Evolutionary conservation across 257 asterid genomes (phyloP), one percentile per base, ranked within the genome.

Genomic region (Lantana camara): DNA sequence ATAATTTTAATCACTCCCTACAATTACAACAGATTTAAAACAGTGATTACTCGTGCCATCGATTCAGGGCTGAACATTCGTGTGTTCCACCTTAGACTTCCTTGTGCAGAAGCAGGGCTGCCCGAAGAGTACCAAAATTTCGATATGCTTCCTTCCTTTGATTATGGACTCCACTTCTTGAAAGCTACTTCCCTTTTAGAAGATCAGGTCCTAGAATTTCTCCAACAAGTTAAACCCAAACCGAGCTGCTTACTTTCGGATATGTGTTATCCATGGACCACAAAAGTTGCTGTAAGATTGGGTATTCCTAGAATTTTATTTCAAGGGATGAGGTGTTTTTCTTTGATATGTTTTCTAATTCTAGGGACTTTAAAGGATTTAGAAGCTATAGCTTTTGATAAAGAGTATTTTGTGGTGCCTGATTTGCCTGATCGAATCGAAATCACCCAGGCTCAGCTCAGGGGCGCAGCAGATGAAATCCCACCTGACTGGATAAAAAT

Each of bases 71-170:
- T 71, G 14, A 19, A 51, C 20, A 76, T 80, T 37, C 63, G 54
- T 16, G 45, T 77, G 14, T 17, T 71, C 9, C 64, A 68, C 23
- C 69, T 82, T 8, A 73, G 64, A 0, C 78, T 85, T 32, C 87
- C 93, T 6, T 20, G 58, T 8, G 71, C 13, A 0, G 79, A 79
- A 64, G 75, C 17, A 0, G 93, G 89, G 21, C 72, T 82, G 1
- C 87, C 85, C 3, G 68, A 73, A 62, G 82, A 83, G n/a, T 77
- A 79, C 10, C 87, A 80, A 47, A 82, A 76, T 38, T 20, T 80
- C 13, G 89, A 85, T 35, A 30, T 71, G 76, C 63, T 85, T 16
- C 60, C 77, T 19, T 69, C 85, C 1, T 57, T 72, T 7, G 32
- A 64, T 0, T 9, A 44, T 0, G 57, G 51, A 0, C 0, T 51